Base-by-base conservation (phyloP, 352 stramenopile genomes). In the Globisporangium sylvaticum region DNA sequence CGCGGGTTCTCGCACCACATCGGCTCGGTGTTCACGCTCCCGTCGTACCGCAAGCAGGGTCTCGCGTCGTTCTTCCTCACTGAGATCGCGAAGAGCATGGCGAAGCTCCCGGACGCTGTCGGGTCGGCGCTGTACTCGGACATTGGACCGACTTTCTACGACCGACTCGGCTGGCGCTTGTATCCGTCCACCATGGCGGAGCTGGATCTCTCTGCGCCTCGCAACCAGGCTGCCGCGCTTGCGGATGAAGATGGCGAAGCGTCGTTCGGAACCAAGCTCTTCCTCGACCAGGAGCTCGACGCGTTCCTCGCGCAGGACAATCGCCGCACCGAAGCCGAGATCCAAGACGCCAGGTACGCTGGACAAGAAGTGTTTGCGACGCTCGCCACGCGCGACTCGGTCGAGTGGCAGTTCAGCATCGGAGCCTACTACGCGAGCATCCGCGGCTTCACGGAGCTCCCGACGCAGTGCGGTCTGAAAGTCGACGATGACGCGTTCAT, bases 341-440 rank as follows among this genome's bases (percentile, higher is more conserved):
- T 90, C 20, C 8, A 22, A 18, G 71, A 58, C 42, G 59, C 53
- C 24, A 58, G 55, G 15, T 81, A 78, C 67, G 34, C 77, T 46
- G 64, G 60, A 1, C 56, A 50, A 44, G 73, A 83, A 18, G 75
- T 83, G 24, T 89, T 88, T 66, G 72, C 62, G 18, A 31, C 78
- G 20, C 62, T 90, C 1, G 70, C 81, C 32, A 81, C 78, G 59
- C 74, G 79, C 6, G 75, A 89, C 54, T 86, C 83, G 48, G 71
- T 89, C 44, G 81, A 89, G 64, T 91, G 81, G 83, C 80, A 84
- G 62, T 90, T 89, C 62, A 81, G 71, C 59, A 77, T 89, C 62
- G 83, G 83, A 14, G 70, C 69, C 20, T 61, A 84, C 58, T 91
- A 83, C 61, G 83, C 83, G 25, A 56, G 50, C 44, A 62, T 78